Evolutionary conservation across 1,284 basidiomycete genomes (phyloP), one percentile per base, ranked within the genome.

Genomic region (Nidula niveotomentosa): DNA sequence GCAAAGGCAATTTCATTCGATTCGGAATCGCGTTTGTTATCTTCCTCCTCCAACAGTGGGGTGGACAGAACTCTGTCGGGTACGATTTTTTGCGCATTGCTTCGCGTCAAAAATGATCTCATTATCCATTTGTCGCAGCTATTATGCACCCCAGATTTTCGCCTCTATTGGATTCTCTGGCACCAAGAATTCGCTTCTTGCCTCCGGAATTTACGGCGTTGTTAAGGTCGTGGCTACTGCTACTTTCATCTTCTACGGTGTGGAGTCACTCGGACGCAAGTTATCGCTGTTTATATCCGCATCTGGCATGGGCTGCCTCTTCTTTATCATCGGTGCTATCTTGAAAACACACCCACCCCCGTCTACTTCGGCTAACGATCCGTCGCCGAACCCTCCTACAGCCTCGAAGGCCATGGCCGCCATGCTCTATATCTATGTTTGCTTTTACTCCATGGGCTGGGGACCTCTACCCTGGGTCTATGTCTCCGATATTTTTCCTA

Each of bases 201-300:
- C 92, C 2, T 89, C 88, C 7, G 91, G 92, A 23, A 83, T 94
- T 53, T 94, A 94, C 65, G 91, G 91, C 53, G 77, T 92, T 65
- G 79, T 91, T 48, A 77, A 91, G 67, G 77, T 92, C 52, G 75
- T 91, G 43, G 84, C 90, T 1, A 93, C 91, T 0, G 57, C 79
- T 0, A 58, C 79, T 51, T 74, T 72, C 65, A 65, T 75, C 36
- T 69, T 71, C 57, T 72, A 83, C 52, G 79, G 85, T 50, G 89
- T 90, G 8, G 91, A 93, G 69, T 88, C 87, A 33, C 80, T 90
- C 55, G 89, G 90, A 17, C 80, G 84, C 71, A 90, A 74, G 76
- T 78, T 85, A 55, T 93, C 87, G 6, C 69, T 89, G 12, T 76
- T 88, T 66, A 81, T 90, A 62, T 91, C 89, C 48, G 82, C 81